These are phyloP conservation scores for Colletotrichum sp. DNA, from an alignment of 2,329 filamentous ascomycete genomes.

Conservation along the genomic window DNA sequence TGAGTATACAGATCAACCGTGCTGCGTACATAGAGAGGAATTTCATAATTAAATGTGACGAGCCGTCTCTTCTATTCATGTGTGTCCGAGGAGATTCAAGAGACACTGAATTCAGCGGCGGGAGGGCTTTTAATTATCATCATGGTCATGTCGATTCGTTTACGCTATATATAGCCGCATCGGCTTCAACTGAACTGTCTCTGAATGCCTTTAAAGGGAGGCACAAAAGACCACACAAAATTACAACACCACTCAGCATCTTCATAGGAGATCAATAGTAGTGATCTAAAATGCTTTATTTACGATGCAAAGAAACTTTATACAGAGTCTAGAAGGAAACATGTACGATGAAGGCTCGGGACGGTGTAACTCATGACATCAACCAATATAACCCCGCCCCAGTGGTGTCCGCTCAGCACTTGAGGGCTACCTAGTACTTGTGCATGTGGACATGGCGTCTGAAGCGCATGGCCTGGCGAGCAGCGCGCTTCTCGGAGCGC, in stretches of 20 bases:
- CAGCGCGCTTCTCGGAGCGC: neutral
- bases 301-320: neutral
- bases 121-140: too few relatives aligned
- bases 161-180: too few relatives aligned
- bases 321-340: conserved; percentile 13
- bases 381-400: neutral
- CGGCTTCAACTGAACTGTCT: too few relatives aligned
- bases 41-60: too few relatives aligned
- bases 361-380: neutral
- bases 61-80: too few relatives aligned
- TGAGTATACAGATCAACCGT: too few relatives aligned
- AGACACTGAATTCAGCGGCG: too few relatives aligned
- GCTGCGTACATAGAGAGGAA: too few relatives aligned
- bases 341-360: neutral
- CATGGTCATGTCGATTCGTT: too few relatives aligned
- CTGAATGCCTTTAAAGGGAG: too few relatives aligned
- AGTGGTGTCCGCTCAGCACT: neutral
- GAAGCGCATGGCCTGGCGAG: conserved; percentile 5
- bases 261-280: neutral
- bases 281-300: neutral
- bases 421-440: neutral
- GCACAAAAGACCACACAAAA: too few relatives aligned
- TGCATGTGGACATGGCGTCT: conserved; percentile 2
- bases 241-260: neutral
- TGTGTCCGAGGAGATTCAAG: too few relatives aligned